Evolutionary conservation across 176 grass and related monocot genomes (phyloP), one percentile per base, ranked within the genome.

Genomic region (Phyllostachys edulis): DNA sequence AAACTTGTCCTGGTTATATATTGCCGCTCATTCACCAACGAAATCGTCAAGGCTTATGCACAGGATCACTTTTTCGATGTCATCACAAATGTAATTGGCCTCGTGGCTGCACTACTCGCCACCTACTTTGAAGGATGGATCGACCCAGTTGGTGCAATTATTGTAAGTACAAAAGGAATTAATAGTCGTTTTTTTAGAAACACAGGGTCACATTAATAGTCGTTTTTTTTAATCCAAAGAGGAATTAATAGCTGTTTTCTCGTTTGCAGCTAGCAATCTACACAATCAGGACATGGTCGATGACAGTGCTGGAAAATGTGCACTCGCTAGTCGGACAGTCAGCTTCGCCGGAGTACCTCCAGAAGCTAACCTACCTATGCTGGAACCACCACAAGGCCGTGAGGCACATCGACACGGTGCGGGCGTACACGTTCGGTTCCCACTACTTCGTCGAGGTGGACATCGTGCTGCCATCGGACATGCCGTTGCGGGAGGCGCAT

Each of bases 351-450:
- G 93, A 96, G 49, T 99, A 92, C 84, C 89, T 99, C 11, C 96
- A 99, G 89, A 99, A 96, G 76, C 83, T 99, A 16, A 99, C 96
- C 23, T 99, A 96, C 78, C 86, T 99, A 20, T 94, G 93, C 76
- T 99, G 96, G 93, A 99, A 99, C 86, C 96, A 99, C 86, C 96
- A 99, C 78, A 96, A 91, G 80, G 91, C 96, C 50, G 88, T 99
- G 63, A 80, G 93, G 52, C 96, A 99, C 70, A 96, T 99, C 20
- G 96, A 99, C 84, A 99, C 96, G 0, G 96, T 99, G 59, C 89
- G 96, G 1, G 96, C 96, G 2, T 99, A 99, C 86, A 99, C 96
- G 50, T 99, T 96, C 20, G 96, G 96, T 46, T 99, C 93, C 32
- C 96, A 96, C 77, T 99, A 96, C 88, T 94, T 99, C 39, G 96